These are phyloP conservation scores for Anisodus acutangulus DNA, from an alignment of 257 asterid genomes.

Conservation along the genomic window DNA sequence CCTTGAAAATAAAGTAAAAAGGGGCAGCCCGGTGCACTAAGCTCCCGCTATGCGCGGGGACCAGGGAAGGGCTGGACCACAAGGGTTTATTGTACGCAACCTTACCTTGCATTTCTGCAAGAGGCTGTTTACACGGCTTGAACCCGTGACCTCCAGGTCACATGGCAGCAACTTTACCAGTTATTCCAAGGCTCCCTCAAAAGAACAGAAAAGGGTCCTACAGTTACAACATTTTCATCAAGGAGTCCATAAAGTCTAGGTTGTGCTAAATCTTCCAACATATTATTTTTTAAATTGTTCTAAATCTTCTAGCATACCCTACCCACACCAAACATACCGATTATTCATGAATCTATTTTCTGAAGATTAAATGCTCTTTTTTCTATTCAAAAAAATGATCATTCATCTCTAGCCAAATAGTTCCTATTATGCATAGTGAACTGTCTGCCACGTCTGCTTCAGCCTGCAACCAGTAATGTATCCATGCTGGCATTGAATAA, in stretches of 20 bases:
- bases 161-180: too few relatives aligned
- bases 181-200: not conserved
- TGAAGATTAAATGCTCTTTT: not conserved
- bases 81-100: too few relatives aligned
- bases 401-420: not conserved
- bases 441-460: not conserved
- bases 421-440: not conserved
- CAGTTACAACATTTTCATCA: not conserved
- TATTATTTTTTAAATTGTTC: not conserved
- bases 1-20: not conserved
- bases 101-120: too few relatives aligned
- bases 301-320: not conserved
- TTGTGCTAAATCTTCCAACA: not conserved
- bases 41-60: too few relatives aligned
- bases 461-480: not conserved
- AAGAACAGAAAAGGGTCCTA: not conserved
- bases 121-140: too few relatives aligned
- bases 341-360: not conserved
- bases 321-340: not conserved
- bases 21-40: too few relatives aligned
- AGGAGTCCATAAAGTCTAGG: not conserved
- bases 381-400: not conserved
- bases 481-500: not conserved
- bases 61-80: too few relatives aligned
- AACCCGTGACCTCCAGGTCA: too few relatives aligned